Evolutionary conservation across 306 rosid species (phyloP).

Genomic region (Boehmeria nivea): DNA sequence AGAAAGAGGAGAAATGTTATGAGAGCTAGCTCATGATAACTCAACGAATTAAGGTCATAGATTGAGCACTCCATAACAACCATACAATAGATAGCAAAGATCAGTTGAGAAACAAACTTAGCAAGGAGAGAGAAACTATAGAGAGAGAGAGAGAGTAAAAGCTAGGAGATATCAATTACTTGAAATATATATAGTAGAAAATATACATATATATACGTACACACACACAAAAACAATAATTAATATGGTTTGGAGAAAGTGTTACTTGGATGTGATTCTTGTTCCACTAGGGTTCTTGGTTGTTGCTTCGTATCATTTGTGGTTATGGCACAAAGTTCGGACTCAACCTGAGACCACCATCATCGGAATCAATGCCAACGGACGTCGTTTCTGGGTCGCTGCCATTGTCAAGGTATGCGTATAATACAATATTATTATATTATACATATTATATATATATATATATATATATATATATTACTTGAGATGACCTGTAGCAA

Average conservation of each 20-base stretch:
- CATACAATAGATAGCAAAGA: neutral
- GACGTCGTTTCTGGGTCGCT: conserved; percentile 77
- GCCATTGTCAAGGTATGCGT: conserved; percentile 64
- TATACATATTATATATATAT: too few relatives aligned
- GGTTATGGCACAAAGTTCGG: conserved; percentile 73
- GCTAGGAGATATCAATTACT: too few relatives aligned
- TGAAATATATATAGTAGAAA: neutral
- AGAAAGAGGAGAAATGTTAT: too few relatives aligned
- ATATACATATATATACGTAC: conserved; percentile 1
- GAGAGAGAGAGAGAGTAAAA: neutral
- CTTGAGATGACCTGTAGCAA: too few relatives aligned
- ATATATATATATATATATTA: too few relatives aligned
- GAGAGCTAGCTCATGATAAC: neutral
- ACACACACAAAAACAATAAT: conserved; percentile 4
- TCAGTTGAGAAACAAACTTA: neutral
- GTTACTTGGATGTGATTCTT: conserved; percentile 74
- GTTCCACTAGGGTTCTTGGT: conserved; percentile 67
- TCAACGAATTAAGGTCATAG: neutral
- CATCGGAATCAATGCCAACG: conserved; percentile 72
- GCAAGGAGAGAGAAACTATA: neutral
- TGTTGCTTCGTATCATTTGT: conserved; percentile 54
- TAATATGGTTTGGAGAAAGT: conserved; percentile 76
- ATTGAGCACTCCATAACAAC: neutral
- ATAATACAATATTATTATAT: neutral
- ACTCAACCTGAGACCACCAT: conserved; percentile 64